These are phyloP conservation scores for Aleurites moluccanus DNA, from an alignment of 441 rosid species.

Conservation along the genomic window DNA sequence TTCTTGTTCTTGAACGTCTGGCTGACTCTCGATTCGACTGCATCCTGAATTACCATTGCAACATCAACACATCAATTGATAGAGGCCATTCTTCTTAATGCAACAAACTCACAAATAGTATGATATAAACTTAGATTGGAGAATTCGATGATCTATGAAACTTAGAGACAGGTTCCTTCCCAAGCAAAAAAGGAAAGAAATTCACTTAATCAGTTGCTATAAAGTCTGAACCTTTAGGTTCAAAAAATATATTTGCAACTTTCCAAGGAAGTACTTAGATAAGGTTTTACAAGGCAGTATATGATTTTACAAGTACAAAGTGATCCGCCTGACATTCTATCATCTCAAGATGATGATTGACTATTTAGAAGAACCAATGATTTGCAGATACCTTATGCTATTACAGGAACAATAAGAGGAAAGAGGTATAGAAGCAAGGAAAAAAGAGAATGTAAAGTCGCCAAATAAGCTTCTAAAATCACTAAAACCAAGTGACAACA, in stretches of 20 bases:
- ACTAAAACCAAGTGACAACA: slow-evolving; percentile 23
- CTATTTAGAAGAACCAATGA: not conserved
- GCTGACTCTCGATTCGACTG: slow-evolving; percentile 97
- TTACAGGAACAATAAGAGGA: not conserved
- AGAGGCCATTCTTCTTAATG: not conserved
- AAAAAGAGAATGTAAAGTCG: slow-evolving; percentile 15
- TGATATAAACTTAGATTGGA: slow-evolving; percentile 6
- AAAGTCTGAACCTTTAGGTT: not conserved
- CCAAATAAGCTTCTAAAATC: slow-evolving; percentile 1
- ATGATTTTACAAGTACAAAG: not conserved
- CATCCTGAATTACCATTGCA: slow-evolving; percentile 55
- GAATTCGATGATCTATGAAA: slow-evolving; percentile 13
- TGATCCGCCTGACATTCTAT: not conserved
- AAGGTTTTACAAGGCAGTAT: slow-evolving; percentile 6
- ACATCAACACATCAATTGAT: slow-evolving; percentile 15
- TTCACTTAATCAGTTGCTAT: not conserved
- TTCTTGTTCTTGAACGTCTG: slow-evolving; percentile 92
- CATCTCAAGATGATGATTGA: slow-evolving; percentile 11
- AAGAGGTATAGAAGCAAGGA: slow-evolving; percentile 8
- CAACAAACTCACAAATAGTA: not conserved
- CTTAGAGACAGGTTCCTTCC: slow-evolving; percentile 9
- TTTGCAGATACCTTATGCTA: not conserved
- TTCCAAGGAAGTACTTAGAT: slow-evolving; percentile 1
- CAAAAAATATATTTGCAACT: not conserved
- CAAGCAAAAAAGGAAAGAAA: not conserved